A percentile compares a stretch with the other conserved stretches of the same genome.
Evolutionary conservation across 768 basidiomycete genomes (phyloP).

Genomic region (Candolleomyces eurysporus): DNA sequence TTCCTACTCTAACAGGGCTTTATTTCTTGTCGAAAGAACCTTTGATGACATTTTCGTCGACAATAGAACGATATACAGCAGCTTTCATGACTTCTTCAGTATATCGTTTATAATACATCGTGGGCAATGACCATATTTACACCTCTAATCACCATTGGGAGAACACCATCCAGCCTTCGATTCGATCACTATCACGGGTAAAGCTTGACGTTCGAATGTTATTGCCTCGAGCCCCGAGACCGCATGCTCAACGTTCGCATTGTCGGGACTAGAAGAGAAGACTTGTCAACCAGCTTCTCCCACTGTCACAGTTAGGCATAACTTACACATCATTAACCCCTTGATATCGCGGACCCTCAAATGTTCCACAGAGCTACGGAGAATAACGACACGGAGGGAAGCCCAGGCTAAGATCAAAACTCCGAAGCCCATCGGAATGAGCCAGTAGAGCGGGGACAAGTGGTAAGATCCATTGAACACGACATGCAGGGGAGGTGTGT

Average conservation of each 20-base stretch:
- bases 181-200: neutral
- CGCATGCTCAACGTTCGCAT: conserved; percentile 66
- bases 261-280: conserved; percentile 46
- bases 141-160: neutral
- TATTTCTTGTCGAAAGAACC: conserved; percentile 56
- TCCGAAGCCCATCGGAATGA: conserved; percentile 63
- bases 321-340: conserved; percentile 72
- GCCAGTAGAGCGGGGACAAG: conserved; percentile 65
- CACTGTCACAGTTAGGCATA: neutral
- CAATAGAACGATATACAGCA: conserved; percentile 48
- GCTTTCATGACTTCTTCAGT: conserved; percentile 45
- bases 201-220: neutral
- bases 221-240: conserved; percentile 31
- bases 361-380: conserved; percentile 54
- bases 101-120: conserved; percentile 31
- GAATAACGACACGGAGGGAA: conserved; percentile 53
- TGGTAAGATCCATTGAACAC: conserved; percentile 63
- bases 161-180: neutral
- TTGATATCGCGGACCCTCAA: conserved; percentile 62
- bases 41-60: conserved; percentile 50
- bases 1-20: conserved; percentile 59
- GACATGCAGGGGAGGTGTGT: conserved; percentile 66
- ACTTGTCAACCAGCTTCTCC: conserved; percentile 11
- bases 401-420: conserved; percentile 55
- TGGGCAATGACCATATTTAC: neutral